These are phyloP conservation scores for Nannizzia gypsea DNA, from an alignment of 2,329 filamentous ascomycete species.

Conservation along the genomic window DNA sequence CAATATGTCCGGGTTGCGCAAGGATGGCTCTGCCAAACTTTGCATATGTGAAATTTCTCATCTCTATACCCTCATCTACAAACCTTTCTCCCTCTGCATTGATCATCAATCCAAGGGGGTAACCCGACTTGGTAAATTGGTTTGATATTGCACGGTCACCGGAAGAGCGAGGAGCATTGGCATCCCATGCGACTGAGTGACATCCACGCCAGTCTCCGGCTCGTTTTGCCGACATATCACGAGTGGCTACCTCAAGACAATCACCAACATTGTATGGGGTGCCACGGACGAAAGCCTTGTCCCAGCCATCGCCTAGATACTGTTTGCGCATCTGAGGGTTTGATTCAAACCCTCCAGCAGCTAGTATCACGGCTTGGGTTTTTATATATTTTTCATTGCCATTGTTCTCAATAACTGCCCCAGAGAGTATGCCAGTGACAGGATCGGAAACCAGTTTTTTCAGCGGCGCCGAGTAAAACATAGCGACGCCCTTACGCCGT, in stretches of 20 bases:
- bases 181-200: conserved; percentile 55
- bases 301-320: conserved; percentile 50
- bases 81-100: conserved; percentile 49
- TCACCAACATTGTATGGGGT: conserved; percentile 55
- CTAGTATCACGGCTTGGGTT: conserved; percentile 20
- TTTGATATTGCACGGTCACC: conserved; percentile 52
- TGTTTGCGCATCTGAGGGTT: conserved; percentile 46
- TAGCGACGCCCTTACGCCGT: conserved; percentile 30
- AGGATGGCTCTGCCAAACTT: conserved; percentile 53
- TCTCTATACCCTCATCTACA: conserved; percentile 54
- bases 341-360: conserved; percentile 53
- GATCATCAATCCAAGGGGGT: conserved; percentile 54
- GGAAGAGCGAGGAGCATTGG: conserved; percentile 42
- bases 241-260: conserved; percentile 42
- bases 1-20: conserved; percentile 44
- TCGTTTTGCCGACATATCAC: conserved; percentile 40
- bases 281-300: conserved; percentile 49
- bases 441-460: conserved; percentile 19
- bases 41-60: conserved; percentile 58
- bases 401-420: conserved; percentile 16
- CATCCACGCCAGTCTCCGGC: conserved; percentile 54
- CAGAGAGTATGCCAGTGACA: conserved; percentile 14
- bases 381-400: conserved; percentile 14
- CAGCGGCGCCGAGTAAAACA: conserved; percentile 39
- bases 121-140: conserved; percentile 57